Conservation (phyloP, 768 basidiomycete genomes). For the Multifurca ochricompacta region DNA sequence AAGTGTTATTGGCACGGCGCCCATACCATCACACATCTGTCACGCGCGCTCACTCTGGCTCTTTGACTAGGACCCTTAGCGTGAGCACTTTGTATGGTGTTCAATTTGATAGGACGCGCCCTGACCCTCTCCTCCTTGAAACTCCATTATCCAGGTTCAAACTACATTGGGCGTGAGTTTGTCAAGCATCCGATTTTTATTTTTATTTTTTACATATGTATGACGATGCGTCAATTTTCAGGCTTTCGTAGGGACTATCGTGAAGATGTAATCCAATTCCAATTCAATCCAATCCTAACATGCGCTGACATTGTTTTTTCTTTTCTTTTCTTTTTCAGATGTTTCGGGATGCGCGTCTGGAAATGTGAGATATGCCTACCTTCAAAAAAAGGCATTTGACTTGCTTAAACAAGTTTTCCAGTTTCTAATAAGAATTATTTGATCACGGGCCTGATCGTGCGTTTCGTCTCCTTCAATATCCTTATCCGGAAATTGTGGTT, state of each 20-base stretch:
- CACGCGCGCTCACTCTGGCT: neutral
- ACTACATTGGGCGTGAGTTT: conserved; percentile 16
- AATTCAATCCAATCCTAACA: neutral
- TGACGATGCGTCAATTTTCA: neutral
- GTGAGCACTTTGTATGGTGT: conserved; percentile 7
- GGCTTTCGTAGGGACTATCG: conserved; percentile 14
- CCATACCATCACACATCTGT: neutral
- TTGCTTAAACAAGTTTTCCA: neutral
- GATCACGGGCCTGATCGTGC: conserved; percentile 18
- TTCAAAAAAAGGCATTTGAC: neutral
- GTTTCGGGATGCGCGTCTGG: conserved; percentile 21
- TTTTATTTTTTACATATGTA: neutral
- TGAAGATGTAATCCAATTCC: conserved; percentile 13
- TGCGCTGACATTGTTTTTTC: neutral
- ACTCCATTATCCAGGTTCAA: conserved; percentile 14
- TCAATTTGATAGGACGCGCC: neutral
- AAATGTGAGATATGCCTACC: conserved; percentile 13
- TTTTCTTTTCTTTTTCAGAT: neutral
- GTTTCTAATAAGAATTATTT: conserved; percentile 17
- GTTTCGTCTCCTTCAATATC: neutral
- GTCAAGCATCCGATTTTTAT: neutral
- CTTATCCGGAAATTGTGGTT: neutral
- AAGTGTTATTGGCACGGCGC: conserved; percentile 1
- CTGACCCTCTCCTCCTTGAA: neutral
- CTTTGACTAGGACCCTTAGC: conserved; percentile 13